Base-by-base conservation (phyloP, 2,329 filamentous ascomycete species). In the Colletotrichum viniferum region DNA sequence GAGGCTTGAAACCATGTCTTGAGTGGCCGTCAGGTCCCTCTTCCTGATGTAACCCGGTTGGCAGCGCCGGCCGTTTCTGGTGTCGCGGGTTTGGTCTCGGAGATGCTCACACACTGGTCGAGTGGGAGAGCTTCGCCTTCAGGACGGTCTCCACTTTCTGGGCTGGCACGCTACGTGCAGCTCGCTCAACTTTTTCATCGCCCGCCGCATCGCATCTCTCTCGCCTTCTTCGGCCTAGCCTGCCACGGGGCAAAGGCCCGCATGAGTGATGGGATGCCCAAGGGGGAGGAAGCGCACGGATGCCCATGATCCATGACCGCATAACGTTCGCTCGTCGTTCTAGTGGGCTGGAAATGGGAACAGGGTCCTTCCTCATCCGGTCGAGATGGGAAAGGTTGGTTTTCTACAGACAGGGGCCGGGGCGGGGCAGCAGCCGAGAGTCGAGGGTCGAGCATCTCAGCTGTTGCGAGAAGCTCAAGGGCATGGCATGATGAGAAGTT, bases 351-450 rank as follows among this genome's bases (percentile, higher is more conserved):
- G 24, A 62, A 30, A 75, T 73, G 69, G 43, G 56, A 75, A 75
- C 63, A 75, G 73, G 73, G 73, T 75, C 73, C 73, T 75, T 75
- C 69, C 69, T 60, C 56, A 73, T 73, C 63, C 69, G 63, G 73
- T 26, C 43, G 26, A 28, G 55, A 75, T 75, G 69, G 73, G 69
- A 75, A 75, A 75, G 26, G 63, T 48, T 38, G 34, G 21, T 38
- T 36, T 65, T 55, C 32, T 18, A 36, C 32, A 48, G 63, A 62
- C 69, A 66, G 36, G 62, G 69, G 56, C 72, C 28, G 38, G 52
- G 61, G 72, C 52, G 30, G 61, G 61, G 58, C 71, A 38, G 9
- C 43, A 64, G 34, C 65, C 60, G 58, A 63, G 58, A 56, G 55
- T 55, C 48, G 58, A 63, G 58, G 43, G 55, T 55, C 21, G 67